These are phyloP conservation scores for Patellaria atrata DNA, from an alignment of 495 filamentous ascomycete species.

Conservation along the genomic window DNA sequence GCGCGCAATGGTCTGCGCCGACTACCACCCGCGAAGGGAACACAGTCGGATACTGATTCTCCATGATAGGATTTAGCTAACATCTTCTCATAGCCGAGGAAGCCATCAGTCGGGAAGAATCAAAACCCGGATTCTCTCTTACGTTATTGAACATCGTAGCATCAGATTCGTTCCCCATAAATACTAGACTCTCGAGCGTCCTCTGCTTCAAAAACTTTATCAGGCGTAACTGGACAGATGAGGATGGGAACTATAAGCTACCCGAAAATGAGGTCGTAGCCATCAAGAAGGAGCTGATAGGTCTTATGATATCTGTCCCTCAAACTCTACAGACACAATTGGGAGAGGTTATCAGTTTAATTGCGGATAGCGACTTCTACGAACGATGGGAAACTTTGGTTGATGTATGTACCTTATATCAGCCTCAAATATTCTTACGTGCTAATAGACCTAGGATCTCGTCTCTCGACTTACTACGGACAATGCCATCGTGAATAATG, in stretches of 20 bases:
- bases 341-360: constrained; percentile 89
- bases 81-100: constrained; percentile 50
- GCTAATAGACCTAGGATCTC: constrained; percentile 46
- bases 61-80: too few species aligned
- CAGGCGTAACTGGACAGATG: constrained; percentile 80
- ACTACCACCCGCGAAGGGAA: not conserved
- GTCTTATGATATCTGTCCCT: constrained; percentile 87
- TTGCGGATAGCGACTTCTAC: constrained; percentile 97
- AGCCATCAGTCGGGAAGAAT: constrained; percentile 58
- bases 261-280: constrained; percentile 61
- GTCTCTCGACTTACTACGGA: constrained; percentile 68
- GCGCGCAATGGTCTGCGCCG: not conserved
- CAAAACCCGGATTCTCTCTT: constrained; percentile 73
- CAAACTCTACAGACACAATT: constrained; percentile 78
- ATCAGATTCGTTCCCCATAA: constrained; percentile 46
- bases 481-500: constrained; percentile 71
- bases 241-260: constrained; percentile 83
- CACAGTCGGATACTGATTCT: too few species aligned
- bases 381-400: constrained; percentile 85
- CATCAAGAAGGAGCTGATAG: constrained; percentile 89
- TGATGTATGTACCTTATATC: constrained; percentile 36
- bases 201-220: constrained; percentile 98
- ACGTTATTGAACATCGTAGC: constrained; percentile 78
- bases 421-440: too few species aligned
- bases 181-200: constrained; percentile 76